A percentile compares a stretch with the other conserved stretches of the same genome.
Evolutionary conservation across 208 protist species (phyloP).

Genomic region (Trypanosoma avium): DNA sequence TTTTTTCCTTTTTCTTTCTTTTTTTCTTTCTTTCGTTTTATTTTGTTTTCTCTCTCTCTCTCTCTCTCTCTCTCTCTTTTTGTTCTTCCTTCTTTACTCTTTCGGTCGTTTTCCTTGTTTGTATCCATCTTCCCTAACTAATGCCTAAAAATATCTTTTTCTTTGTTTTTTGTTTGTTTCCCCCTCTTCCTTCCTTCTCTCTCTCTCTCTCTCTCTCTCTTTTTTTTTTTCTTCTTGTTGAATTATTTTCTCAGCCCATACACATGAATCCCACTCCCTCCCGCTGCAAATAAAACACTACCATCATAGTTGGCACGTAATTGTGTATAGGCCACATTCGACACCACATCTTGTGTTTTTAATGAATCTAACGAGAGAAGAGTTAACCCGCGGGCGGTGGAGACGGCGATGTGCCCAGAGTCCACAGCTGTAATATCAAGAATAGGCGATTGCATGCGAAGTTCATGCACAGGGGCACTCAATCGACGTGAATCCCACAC

Average conservation of each 20-base stretch:
- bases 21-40: background rate
- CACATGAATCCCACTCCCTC: constrained; percentile 23
- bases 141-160: too few relatives aligned
- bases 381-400: constrained; percentile 66
- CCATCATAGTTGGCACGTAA: constrained; percentile 34
- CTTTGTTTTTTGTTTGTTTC: constrained; percentile 15
- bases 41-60: background rate
- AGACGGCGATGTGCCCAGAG: constrained; percentile 32
- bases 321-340: constrained; percentile 45
- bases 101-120: background rate
- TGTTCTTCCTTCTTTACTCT: background rate
- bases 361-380: constrained; percentile 42
- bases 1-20: background rate
- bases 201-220: background rate
- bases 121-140: background rate
- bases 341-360: constrained; percentile 35
- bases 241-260: constrained; percentile 21
- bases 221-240: constrained; percentile 11
- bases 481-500: constrained; percentile 77
- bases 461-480: constrained; percentile 33
- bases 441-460: constrained; percentile 46
- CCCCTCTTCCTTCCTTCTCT: background rate
- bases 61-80: background rate
- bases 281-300: constrained; percentile 40
- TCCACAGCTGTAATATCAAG: constrained; percentile 40